Evolutionary conservation across 176 grass and related monocot species (phyloP), one percentile per base, ranked within the genome.

Genomic region (Rhynchospora tenuis): DNA sequence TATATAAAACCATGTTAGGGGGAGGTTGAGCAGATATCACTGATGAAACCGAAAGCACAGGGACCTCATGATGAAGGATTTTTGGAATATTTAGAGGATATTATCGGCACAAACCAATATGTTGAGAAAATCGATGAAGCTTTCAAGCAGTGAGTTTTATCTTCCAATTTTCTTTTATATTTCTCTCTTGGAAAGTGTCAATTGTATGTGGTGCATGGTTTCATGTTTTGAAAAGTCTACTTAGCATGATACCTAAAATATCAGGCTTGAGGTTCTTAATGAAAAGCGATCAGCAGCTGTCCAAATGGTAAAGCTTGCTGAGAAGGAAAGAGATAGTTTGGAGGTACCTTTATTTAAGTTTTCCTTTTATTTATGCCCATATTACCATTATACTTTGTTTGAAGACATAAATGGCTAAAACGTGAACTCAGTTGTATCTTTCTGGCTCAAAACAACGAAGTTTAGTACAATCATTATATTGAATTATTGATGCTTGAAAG

Each of bases 11-110:
- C 42, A 81, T 81, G 82, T 51, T 81, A 98, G 96, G 96, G 96
- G 45, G 96, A 98, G 73, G 96, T 98, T 69, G 96, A 98, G 85
- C 96, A 98, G 88, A 98, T 98, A 31, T 98, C 96, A 50, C 79
- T 98, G 51, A 98, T 98, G 96, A 98, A 98, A 91, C 92, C 96
- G 59, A 98, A 98, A 76, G 9, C 91, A 64, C 96, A 98, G 84
- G 89, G 96, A 26, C 89, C 89, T 26, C 96, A 98, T 89, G 96
- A 98, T 44, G 96, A 98, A 76, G 96, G 96, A 26, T 98, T 98
- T 78, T 90, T 98, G 71, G 95, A 98, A 73, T 98, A 98, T 88
- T 93, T 98, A 19, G 95, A 98, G 79, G 92, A 98, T 87, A 98
- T 98, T 50, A 95, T 98, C 74, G 95, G 92, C 60, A 98, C 95